phyloP scores from a whole-genome alignment of 306 rosid genomes.

The Leucaena leucocephala region DNA sequence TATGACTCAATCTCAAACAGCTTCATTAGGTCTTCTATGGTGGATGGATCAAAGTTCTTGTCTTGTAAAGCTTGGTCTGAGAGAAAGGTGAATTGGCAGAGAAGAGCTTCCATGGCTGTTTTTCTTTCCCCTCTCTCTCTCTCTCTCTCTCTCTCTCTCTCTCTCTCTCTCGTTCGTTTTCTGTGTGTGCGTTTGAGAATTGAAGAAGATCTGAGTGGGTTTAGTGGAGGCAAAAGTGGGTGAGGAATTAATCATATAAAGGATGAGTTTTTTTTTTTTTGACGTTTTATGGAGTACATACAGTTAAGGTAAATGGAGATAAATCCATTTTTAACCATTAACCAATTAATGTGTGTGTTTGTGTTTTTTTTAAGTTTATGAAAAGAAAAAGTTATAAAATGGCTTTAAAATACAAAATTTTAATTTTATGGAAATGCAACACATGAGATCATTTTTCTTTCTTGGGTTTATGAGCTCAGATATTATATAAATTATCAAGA shows the following conservation, averaged over 20 bases:
- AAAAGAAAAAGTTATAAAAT: not conserved
- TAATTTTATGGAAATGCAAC: not conserved
- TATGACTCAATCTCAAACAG: conserved; percentile 94
- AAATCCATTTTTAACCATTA: not conserved
- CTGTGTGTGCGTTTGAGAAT: not conserved
- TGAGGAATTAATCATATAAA: not conserved
- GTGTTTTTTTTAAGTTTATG: not conserved
- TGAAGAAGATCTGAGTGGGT: conserved; percentile 35
- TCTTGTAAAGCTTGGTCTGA: conserved; percentile 71
- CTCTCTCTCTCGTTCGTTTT: not conserved
- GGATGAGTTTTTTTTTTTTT: not conserved
- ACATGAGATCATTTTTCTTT: no score
- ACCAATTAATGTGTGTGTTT: not conserved
- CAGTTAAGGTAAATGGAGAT: not conserved
- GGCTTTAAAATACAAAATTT: not conserved
- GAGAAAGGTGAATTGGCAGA: conserved; percentile 72
- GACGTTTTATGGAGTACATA: conserved; percentile 16
- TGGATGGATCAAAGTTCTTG: conserved; percentile 81
- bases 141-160: not conserved
- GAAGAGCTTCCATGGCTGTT: conserved; percentile 67
- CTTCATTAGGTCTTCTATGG: conserved; percentile 75
- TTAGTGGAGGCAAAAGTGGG: conserved; percentile 13
- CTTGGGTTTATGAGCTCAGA: not conserved
- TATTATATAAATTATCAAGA: not conserved
- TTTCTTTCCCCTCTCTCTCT: not conserved